Base-by-base conservation (phyloP, 441 rosid genomes). In the Mallotus repandus region DNA sequence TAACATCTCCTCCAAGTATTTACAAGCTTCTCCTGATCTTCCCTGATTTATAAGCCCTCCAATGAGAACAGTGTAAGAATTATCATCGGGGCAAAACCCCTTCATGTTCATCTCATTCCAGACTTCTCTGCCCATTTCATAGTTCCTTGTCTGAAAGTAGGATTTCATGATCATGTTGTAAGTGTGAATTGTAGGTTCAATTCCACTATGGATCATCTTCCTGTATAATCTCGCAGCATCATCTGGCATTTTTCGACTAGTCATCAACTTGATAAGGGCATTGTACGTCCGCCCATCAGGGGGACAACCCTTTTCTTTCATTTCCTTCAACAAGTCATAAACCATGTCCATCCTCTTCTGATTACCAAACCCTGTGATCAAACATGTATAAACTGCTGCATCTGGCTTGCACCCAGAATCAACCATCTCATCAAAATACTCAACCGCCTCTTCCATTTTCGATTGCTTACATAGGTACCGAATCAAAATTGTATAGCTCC, bases 131-230 rank as follows among this genome's bases (percentile, higher is more conserved):
- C 88, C 90, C 88, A 83, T 85, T 74, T 81, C 91, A n/a, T 78
- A 89, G 81, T 91, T 81, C 85, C 93, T 80, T 5, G 57, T 76
- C 77, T 77, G 85, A 77, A 95, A 89, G 82, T 84, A 92, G 14
- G 93, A 89, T 72, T 89, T 92, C 92, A 92, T 87, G 35, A 95
- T 83, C 97, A 89, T 88, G 77, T 92, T 89, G 50, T 83, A 92
- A 4, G 94, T 84, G 68, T 92, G 99, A 66, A 92, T 83, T 32
- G 94, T 78, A 53, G 98, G 96, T 69, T 85, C 81, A 9, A 86
- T 77, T 29, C 91, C 91, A 29, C 66, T 82, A 70, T 82, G 83
- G 35, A 86, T 75, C 97, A 93, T 91, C 81, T 86, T 87, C 66
- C 80, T 85, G 85, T 89, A 90, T 59, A 91, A 76, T 79, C 83